A percentile compares a stretch with the other conserved stretches of the same genome.
Conservation (phyloP, 2,329 filamentous ascomycete species). For the Paecilomyces niveus region DNA sequence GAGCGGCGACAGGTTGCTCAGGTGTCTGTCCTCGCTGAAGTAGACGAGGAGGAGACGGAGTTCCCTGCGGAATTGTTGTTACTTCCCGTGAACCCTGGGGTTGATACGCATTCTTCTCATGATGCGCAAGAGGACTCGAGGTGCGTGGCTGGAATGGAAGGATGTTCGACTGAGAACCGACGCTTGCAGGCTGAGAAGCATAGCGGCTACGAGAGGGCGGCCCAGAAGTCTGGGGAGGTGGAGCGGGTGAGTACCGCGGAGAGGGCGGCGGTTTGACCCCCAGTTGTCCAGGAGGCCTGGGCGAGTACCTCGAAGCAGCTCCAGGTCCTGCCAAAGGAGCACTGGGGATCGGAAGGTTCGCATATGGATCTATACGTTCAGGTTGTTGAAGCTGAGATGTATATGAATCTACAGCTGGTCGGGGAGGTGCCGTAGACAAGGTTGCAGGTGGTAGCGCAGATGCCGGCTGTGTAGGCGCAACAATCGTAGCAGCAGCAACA, state of each 20-base stretch:
- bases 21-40: constrained; percentile 13
- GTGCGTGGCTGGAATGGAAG: constrained; percentile 56
- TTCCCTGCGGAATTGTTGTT: constrained; percentile 18
- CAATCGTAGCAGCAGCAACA: constrained; percentile 12
- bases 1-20: constrained; percentile 7
- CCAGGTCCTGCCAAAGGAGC: constrained; percentile 21
- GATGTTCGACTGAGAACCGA: constrained; percentile 18
- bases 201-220: constrained; percentile 29
- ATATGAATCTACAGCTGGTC: constrained; percentile 4
- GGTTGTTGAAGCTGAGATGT: constrained; percentile 23
- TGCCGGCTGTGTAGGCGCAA: constrained; percentile 1
- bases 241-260: constrained; percentile 41
- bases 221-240: constrained; percentile 23
- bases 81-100: constrained; percentile 16
- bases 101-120: constrained; percentile 31
- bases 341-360: constrained; percentile 19
- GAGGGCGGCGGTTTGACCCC: constrained; percentile 29
- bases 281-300: constrained; percentile 28
- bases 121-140: constrained; percentile 57
- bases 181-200: constrained; percentile 28
- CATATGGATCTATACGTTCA: constrained; percentile 25
- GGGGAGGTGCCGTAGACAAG: constrained; percentile 17
- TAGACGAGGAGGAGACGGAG: constrained; percentile 12
- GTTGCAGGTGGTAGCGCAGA: constrained; percentile 18
- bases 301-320: constrained; percentile 34